phyloP scores from a whole-genome alignment of 176 grass and related monocot genomes.

The Chloris gayana region DNA sequence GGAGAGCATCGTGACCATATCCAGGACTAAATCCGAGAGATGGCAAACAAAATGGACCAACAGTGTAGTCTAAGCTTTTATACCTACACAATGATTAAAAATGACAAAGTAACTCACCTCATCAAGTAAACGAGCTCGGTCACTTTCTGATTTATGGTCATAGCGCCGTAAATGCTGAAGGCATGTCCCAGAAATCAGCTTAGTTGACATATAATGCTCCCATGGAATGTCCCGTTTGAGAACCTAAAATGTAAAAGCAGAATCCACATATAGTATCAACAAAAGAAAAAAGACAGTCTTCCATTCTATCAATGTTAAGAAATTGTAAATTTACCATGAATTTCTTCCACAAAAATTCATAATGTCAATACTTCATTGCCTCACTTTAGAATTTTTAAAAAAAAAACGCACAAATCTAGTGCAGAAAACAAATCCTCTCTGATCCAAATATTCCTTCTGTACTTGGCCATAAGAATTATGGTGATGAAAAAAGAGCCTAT shows the following conservation, averaged over 20 bases:
- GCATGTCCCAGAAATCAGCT: conserved; percentile 81
- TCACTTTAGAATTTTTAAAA: not conserved
- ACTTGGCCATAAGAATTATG: not conserved
- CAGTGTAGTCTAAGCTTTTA: not conserved
- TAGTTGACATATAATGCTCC: conserved; percentile 94
- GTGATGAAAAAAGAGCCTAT: not conserved
- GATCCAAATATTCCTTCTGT: not conserved
- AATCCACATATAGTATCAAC: conserved; percentile 23
- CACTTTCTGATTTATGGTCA: conserved; percentile 77
- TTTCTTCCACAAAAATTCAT: not conserved
- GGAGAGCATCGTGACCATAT: not conserved
- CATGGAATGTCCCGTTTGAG: conserved; percentile 98
- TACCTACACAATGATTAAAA: not conserved
- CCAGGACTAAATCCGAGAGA: conserved; percentile 5
- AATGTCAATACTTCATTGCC: not conserved
- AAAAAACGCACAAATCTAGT: not conserved
- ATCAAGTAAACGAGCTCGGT: conserved; percentile 80
- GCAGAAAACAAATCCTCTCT: not conserved
- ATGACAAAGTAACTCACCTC: conserved; percentile 61
- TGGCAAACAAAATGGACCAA: not conserved
- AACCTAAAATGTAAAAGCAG: conserved; percentile 65
- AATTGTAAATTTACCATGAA: not conserved
- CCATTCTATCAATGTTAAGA: not conserved
- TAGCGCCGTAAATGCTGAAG: conserved; percentile 84
- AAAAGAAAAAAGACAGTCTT: not conserved